Base-by-base conservation (phyloP, 2,329 filamentous ascomycete genomes). In the Lizonia empirigonia region DNA sequence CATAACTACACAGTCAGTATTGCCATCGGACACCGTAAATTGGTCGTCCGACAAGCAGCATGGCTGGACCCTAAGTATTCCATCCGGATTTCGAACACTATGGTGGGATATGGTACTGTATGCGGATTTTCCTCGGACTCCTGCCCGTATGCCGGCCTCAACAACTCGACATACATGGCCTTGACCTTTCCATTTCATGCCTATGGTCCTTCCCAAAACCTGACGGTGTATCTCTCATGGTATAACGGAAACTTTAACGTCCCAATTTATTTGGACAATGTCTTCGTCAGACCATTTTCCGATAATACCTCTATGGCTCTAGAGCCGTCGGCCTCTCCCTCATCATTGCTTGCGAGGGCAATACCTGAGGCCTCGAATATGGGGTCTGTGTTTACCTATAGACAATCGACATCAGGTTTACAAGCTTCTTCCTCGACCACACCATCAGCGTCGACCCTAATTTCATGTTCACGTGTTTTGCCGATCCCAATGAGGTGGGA, bases 211-310 rank as follows among this genome's bases (percentile, higher is more conserved):
- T 29, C 34, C 1, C 32, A 49, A 16, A 27, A n/a, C 19, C 10
- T 49, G 15, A 37, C 32, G 2, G 38, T 49, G 15, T 49, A 49
- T 27, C 12, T 49, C 2, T 42, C 38, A 9, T 49, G 46, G 46
- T 49, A 49, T 12, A 49, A 49, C 7, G 46, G 46, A 6, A 49
- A 49, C 10, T 33, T 49, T 10, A 33, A 41, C 20, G 22, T 49
- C 2, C 26, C 46, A 15, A 8, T 49, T 1, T 49, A 42, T 23
- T 20, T 49, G 3, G 46, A 49, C 10, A n/a, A 12, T 6, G 26
- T 44, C 5, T 20, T n/a, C 6, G 38, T 49, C 2, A 10, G 16
- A 16, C 34, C 18, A 12, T 7, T 16, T 2, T n/a, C 18, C 7
- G 24, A 30, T 4, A 24, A 37, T 12, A 18, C 22, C 5, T 33